Conservation (phyloP, 1,284 basidiomycete species). For the Vanrija humicola region DNA sequence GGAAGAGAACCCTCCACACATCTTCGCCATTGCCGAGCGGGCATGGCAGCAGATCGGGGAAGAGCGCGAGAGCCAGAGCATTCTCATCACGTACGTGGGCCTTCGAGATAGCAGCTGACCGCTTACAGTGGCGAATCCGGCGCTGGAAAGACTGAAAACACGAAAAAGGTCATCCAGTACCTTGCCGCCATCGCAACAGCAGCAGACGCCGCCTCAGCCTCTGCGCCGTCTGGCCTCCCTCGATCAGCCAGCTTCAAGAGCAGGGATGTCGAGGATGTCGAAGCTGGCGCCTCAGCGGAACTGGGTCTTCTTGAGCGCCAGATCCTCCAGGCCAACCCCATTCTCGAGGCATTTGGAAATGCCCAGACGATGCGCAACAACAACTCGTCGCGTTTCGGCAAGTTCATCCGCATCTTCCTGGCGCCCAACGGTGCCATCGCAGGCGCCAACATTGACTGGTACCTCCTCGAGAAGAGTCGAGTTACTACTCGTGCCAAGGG, state of each 20-base stretch:
- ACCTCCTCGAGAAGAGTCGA: constrained; percentile 94
- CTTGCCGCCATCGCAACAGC: constrained; percentile 88
- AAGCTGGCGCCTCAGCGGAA: constrained; percentile 42
- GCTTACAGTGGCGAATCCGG: constrained; percentile 85
- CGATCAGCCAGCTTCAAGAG: constrained; percentile 47
- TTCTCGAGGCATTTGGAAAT: constrained; percentile 97
- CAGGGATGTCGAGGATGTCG: constrained; percentile 28
- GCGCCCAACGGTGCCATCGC: constrained; percentile 90
- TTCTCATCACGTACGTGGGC: constrained; percentile 86
- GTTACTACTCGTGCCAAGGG: constrained; percentile 83
- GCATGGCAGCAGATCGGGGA: constrained; percentile 99
- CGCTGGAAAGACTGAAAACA: constrained; percentile 99
- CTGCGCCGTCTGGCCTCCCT: constrained; percentile 40
- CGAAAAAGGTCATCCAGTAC: constrained; percentile 99
- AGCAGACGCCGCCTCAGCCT: constrained; percentile 57
- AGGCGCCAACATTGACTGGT: constrained; percentile 99
- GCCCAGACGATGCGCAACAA: constrained; percentile 98
- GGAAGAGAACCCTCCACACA: constrained; percentile 93
- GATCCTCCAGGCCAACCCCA: constrained; percentile 96
- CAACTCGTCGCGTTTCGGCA: constrained; percentile 93
- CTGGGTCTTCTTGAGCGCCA: constrained; percentile 89
- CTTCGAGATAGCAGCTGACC: constrained; percentile 3
- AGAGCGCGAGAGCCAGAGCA: constrained; percentile 94
- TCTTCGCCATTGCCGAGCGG: constrained; percentile 94
- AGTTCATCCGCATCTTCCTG: constrained; percentile 96